Percentiles rank a stretch among this genome's conserved stretches.
Evolutionary conservation across 2,329 filamentous ascomycete species (phyloP).

Genomic region (Aspergillus nomiae): DNA sequence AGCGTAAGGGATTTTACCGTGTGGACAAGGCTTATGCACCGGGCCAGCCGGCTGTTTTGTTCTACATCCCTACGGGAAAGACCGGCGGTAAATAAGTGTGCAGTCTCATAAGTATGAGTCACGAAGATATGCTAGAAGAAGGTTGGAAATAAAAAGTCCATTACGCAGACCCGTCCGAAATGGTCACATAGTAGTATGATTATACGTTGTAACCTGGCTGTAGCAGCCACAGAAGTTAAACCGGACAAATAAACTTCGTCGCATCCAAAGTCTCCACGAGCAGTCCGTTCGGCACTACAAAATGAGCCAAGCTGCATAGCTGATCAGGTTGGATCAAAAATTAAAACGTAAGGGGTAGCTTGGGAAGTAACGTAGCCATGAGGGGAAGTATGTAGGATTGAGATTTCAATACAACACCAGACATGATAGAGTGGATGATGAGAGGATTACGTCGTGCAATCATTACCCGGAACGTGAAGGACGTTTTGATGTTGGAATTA

Average conservation of each 20-base stretch:
- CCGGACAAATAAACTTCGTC: neutral
- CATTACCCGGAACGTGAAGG: neutral
- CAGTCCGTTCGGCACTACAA: too few relatives aligned
- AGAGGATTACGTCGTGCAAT: conserved; percentile 9
- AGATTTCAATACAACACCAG: neutral
- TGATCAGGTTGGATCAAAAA: too few relatives aligned
- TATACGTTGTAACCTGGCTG: neutral
- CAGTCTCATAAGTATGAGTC: neutral
- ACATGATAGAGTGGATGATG: neutral
- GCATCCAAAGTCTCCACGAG: neutral
- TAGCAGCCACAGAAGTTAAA: neutral
- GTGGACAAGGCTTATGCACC: conserved; percentile 68
- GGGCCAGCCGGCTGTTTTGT: conserved; percentile 64
- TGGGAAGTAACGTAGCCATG: too few relatives aligned
- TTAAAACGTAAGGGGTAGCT: too few relatives aligned
- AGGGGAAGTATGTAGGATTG: too few relatives aligned
- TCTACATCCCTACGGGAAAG: conserved; percentile 71
- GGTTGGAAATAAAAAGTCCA: neutral
- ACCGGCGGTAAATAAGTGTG: conserved; percentile 30
- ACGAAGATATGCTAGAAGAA: neutral
- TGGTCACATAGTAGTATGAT: neutral
- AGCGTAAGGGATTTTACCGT: conserved; percentile 88
- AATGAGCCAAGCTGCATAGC: too few relatives aligned
- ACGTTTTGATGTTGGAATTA: neutral
- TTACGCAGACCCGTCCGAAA: neutral